Conservation (phyloP, 73 alveolate species). For the Urostyla sp. region DNA sequence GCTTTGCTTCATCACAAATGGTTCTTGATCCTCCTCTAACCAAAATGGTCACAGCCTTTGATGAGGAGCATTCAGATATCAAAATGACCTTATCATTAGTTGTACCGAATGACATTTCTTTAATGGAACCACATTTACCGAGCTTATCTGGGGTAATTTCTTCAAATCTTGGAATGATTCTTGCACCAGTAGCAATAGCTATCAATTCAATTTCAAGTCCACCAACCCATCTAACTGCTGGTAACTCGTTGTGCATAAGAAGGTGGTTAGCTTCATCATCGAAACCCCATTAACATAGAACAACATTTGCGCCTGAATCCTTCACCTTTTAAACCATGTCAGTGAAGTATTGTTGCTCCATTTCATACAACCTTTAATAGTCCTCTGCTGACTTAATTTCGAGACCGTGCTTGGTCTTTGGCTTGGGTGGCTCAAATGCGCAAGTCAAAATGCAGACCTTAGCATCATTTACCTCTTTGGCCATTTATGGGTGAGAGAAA, state of each 20-base stretch:
- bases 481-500: slow-evolving; percentile 99
- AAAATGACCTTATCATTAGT: slow-evolving; percentile 95
- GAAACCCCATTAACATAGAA: slow-evolving; percentile 98
- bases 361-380: slow-evolving; percentile 93
- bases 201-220: slow-evolving; percentile 99
- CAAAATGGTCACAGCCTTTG: slow-evolving; percentile 91
- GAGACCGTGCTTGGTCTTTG: slow-evolving; percentile 98
- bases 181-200: slow-evolving; percentile 99
- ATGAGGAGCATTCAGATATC: slow-evolving; percentile 89
- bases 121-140: slow-evolving; percentile 94
- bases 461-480: slow-evolving; percentile 95
- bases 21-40: slow-evolving; percentile 81
- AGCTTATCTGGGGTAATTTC: slow-evolving; percentile 96
- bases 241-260: slow-evolving; percentile 75
- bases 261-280: slow-evolving; percentile 99
- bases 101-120: slow-evolving; percentile 97
- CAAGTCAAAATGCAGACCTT: slow-evolving; percentile 95
- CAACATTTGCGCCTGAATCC: slow-evolving; percentile 98
- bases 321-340: slow-evolving; percentile 91
- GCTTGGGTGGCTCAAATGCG: slow-evolving; percentile 99
- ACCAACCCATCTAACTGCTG: slow-evolving; percentile 98
- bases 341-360: slow-evolving; percentile 90
- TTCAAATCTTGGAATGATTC: slow-evolving; percentile 95
- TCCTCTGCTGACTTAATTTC: slow-evolving; percentile 97
- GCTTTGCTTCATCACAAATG: slow-evolving; percentile 98